Evolutionary conservation across 2,329 filamentous ascomycete species (phyloP), one percentile per base, ranked within the genome.

Genomic region (Talaromyces islandicus): DNA sequence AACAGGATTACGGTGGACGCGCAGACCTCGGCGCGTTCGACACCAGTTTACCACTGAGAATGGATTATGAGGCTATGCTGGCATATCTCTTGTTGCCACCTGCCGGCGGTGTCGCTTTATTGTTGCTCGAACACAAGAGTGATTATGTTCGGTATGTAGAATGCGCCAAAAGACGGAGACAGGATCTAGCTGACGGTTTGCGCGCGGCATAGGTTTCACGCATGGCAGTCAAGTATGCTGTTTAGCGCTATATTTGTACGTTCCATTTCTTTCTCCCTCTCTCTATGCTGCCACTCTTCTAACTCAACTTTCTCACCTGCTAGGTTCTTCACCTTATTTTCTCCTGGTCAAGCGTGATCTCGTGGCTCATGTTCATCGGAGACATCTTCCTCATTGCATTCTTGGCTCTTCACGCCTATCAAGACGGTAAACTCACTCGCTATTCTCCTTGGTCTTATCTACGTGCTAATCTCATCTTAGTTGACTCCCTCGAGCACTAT

Each of bases 91-190:
- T 89, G 55, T 77, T 96, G 14, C 94, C 94, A 63, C 94, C 94
- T 1, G 82, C 92, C 0, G 94, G 93, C 2, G 90, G 89, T 3
- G 90, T 97, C 27, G 74, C 96, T 65, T 76, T 99, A 67, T 76
- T 99, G 66, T 84, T 97, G 51, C 73, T 93, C 64, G 94, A 99
- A 81, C 86, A 92, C 71, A 94, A 96, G 80, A 97, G 92, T 71
- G 94, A 99, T 77, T 99, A 96, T 75, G 94, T 99, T 60, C 85
- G 94, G 90, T 93, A 77, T 71, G 73, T 25, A 17, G 19, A 32
- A 38, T 53, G n/a, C 17, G n/a, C 24, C 30, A 14, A 19, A n/a
- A 4, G 21, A 12, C 43, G 12, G 7, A 51, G 27, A n/a, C 3
- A 57, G 54, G 7, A 19, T 5, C 41, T 51, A 35, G 53, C 27